Conservation (phyloP, 305 asterid species). For the Fraxinus velutina region DNA sequence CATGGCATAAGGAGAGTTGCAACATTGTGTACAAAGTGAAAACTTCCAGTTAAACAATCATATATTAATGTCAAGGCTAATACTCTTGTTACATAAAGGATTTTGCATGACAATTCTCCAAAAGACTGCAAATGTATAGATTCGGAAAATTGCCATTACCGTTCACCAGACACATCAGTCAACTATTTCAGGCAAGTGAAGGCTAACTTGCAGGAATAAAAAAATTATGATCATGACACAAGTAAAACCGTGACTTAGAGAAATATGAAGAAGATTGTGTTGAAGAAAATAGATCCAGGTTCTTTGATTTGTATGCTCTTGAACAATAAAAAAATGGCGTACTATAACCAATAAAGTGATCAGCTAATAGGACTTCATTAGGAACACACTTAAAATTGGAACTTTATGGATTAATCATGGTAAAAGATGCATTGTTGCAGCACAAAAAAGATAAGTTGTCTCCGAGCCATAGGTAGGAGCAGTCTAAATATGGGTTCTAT, state of each 20-base stretch:
- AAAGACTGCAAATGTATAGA: background rate
- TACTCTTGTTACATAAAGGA: conserved; percentile 1
- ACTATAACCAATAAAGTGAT: background rate
- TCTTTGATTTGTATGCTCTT: background rate
- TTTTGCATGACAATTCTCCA: background rate
- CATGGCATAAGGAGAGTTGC: background rate
- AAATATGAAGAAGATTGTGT: background rate
- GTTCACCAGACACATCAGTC: background rate
- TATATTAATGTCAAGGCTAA: background rate
- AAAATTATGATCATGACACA: background rate
- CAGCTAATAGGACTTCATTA: background rate
- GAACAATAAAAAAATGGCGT: background rate
- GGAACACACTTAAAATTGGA: background rate
- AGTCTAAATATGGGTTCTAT: background rate
- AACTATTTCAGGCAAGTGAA: background rate
- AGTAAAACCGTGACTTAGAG: background rate
- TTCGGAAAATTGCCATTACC: background rate
- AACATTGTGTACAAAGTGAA: background rate
- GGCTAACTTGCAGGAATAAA: background rate
- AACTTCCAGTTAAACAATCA: background rate
- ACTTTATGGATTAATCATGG: background rate
- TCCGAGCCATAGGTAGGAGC: background rate
- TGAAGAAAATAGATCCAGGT: background rate
- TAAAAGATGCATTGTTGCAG: background rate
- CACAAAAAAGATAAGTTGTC: background rate